Evolutionary conservation across 352 stramenopile species (phyloP).

Genomic region (Pythium insidiosum): DNA sequence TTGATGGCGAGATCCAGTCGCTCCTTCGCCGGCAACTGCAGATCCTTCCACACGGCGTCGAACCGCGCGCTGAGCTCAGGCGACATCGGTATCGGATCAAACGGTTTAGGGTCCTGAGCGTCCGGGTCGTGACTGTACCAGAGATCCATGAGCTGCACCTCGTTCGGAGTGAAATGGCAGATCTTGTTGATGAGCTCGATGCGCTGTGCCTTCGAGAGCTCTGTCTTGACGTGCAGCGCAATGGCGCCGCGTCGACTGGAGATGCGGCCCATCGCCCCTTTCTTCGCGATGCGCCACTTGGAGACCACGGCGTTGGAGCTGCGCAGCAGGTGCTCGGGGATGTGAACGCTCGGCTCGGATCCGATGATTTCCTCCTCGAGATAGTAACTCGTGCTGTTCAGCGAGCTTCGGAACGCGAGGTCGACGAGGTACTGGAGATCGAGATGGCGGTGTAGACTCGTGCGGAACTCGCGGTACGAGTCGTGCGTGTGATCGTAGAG

Average conservation of each 20-base stretch:
- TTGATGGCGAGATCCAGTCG: conserved; percentile 69
- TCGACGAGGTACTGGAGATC: conserved; percentile 61
- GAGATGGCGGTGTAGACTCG: conserved; percentile 43
- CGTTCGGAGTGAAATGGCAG: conserved; percentile 33
- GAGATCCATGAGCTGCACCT: conserved; percentile 56
- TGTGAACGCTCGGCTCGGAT: conserved; percentile 29
- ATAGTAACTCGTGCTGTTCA: conserved; percentile 58
- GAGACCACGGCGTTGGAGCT: conserved; percentile 12
- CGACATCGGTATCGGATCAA: conserved; percentile 58
- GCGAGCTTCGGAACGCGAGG: conserved; percentile 51
- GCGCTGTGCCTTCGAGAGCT: conserved; percentile 25
- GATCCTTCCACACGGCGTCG: conserved; percentile 58
- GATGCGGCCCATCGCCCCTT: conserved; percentile 27
- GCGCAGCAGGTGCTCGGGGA: conserved; percentile 20
- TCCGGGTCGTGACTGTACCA: conserved; percentile 51
- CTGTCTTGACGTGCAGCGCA: conserved; percentile 33
- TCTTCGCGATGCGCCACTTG: conserved; percentile 39
- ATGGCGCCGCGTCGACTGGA: conserved; percentile 34
- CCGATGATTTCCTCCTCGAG: conserved; percentile 30
- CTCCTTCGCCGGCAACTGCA: conserved; percentile 47
- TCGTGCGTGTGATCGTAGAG: conserved; percentile 64
- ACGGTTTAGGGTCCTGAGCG: conserved; percentile 19
- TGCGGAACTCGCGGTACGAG: conserved; percentile 47
- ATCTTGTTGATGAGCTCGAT: conserved; percentile 39
- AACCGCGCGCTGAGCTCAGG: conserved; percentile 54